Evolutionary conservation across 1,139 yeast genomes (phyloP).

Genomic region (Debaryomycetaceae sp.): DNA sequence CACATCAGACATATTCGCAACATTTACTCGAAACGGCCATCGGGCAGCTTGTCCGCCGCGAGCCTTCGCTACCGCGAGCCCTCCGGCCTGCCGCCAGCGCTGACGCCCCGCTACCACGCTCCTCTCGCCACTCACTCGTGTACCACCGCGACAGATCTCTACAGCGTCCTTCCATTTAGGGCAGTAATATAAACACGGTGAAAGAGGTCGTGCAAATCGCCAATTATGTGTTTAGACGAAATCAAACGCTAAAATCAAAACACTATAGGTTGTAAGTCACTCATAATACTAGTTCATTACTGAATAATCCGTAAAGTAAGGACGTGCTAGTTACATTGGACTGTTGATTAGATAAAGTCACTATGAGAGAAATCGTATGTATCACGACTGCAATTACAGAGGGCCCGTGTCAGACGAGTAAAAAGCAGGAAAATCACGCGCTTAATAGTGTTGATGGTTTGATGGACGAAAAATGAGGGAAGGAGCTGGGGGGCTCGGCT

Average conservation of each 20-base stretch:
- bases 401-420: too few species aligned
- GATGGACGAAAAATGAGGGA: neutral
- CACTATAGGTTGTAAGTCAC: neutral
- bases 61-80: too few species aligned
- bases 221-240: constrained; percentile 10
- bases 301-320: neutral
- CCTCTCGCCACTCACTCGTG: too few species aligned
- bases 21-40: too few species aligned
- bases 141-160: too few species aligned
- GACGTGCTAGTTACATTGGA: neutral
- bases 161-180: too few species aligned
- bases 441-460: neutral
- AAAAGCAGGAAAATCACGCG: constrained; percentile 1
- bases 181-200: neutral
- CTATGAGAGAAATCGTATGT: constrained; percentile 65
- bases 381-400: neutral
- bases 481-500: neutral
- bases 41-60: too few species aligned
- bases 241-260: constrained; percentile 9
- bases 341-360: constrained; percentile 1
- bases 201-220: constrained; percentile 1
- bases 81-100: too few species aligned
- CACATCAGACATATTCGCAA: too few species aligned
- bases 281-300: neutral
- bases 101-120: too few species aligned